Percentiles rank a stretch among this genome's conserved stretches.
phyloP scores from a whole-genome alignment of 164 flowering plant genomes.

The Vitis amurensis region DNA sequence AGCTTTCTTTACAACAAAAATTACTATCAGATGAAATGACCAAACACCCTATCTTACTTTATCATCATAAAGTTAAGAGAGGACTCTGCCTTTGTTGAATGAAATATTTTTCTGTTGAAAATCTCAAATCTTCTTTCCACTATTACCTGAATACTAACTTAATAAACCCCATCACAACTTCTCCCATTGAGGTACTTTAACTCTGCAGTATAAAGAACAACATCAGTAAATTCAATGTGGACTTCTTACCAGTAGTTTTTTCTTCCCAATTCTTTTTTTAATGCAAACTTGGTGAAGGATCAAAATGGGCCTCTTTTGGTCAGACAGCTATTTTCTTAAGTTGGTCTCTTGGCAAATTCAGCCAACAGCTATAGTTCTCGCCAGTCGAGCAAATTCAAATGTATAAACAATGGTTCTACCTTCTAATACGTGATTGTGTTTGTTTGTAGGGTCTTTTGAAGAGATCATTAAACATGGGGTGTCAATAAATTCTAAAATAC shows the following conservation, averaged over 20 bases:
- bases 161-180: constrained; percentile 5
- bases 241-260: neutral
- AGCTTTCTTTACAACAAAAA: constrained; percentile 27
- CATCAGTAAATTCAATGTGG: neutral
- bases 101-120: constrained; percentile 5
- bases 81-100: constrained; percentile 18
- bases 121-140: constrained; percentile 1
- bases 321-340: constrained; percentile 18
- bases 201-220: neutral
- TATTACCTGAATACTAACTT: constrained; percentile 12
- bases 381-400: too few species aligned
- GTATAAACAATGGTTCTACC: too few species aligned
- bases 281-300: constrained; percentile 5
- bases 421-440: too few species aligned
- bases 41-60: constrained; percentile 26
- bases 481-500: neutral
- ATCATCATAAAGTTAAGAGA: constrained; percentile 19
- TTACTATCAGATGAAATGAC: constrained; percentile 22
- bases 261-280: neutral
- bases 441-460: too few species aligned
- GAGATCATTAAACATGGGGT: neutral
- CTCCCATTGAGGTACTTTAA: too few species aligned
- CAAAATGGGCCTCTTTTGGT: constrained; percentile 21
- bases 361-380: constrained; percentile 10
- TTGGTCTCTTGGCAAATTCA: constrained; percentile 24